These are phyloP conservation scores for Diaporthe vexans DNA, from an alignment of 2,329 filamentous ascomycete species.

Conservation along the genomic window DNA sequence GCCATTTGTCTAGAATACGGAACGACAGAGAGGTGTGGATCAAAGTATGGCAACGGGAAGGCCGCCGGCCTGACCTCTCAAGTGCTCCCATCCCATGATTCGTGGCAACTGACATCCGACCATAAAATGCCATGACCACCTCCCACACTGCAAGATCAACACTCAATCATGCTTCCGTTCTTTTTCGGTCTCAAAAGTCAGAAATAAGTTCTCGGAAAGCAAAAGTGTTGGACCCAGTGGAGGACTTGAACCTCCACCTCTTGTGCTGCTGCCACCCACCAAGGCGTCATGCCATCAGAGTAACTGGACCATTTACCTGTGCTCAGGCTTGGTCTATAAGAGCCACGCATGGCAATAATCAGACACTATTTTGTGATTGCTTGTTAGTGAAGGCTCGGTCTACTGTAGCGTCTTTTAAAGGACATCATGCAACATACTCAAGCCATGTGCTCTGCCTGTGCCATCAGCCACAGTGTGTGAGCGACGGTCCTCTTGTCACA, in stretches of 20 bases:
- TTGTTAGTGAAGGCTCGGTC: background rate
- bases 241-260: constrained; percentile 2
- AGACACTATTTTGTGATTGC: background rate
- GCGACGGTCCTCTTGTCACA: too few species aligned
- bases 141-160: background rate
- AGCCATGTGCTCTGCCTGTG: background rate
- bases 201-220: background rate
- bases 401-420: background rate
- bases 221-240: background rate
- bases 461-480: background rate
- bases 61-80: background rate
- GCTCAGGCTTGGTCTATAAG: background rate
- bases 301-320: background rate
- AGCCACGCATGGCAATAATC: background rate
- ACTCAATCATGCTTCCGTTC: background rate
- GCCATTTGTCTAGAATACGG: too few species aligned
- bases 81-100: background rate
- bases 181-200: background rate
- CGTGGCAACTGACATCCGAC: background rate
- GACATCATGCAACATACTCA: background rate
- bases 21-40: background rate
- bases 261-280: constrained; percentile 13
- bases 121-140: background rate
- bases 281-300: constrained; percentile 17
- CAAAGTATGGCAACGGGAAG: background rate